A percentile compares a stretch with the other conserved stretches of the same genome.
phyloP scores from a whole-genome alignment of 805 yeast genomes.

The Candida sithepensis region DNA sequence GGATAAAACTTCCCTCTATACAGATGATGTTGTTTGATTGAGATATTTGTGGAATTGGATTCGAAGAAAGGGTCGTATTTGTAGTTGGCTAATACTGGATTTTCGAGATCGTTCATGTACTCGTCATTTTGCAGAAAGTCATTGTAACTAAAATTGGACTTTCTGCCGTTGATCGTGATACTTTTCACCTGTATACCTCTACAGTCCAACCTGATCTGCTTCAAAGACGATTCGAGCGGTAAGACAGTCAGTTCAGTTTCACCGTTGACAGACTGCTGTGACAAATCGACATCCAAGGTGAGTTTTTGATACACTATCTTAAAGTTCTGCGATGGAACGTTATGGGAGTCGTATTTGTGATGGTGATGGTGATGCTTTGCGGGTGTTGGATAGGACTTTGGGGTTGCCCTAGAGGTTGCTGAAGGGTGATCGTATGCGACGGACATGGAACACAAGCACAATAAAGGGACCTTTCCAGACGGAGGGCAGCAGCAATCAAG shows the following conservation, averaged over 20 bases:
- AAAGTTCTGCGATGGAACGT: constrained; percentile 41
- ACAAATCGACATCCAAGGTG: constrained; percentile 72
- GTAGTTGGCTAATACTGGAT: constrained; percentile 29
- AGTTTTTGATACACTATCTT: constrained; percentile 84
- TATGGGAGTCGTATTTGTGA: constrained; percentile 23
- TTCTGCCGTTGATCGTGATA: constrained; percentile 61
- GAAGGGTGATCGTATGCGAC: constrained; percentile 19
- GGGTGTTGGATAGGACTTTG: constrained; percentile 22
- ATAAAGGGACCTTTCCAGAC: neutral
- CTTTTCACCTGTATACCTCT: constrained; percentile 65
- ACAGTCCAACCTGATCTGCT: constrained; percentile 69
- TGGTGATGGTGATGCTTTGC: constrained; percentile 21
- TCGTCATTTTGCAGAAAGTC: constrained; percentile 45
- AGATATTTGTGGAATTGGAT: constrained; percentile 36
- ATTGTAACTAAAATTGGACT: constrained; percentile 49
- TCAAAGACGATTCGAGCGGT: constrained; percentile 61
- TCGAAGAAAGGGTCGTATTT: constrained; percentile 35
- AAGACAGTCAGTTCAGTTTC: constrained; percentile 78
- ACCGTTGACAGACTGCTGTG: constrained; percentile 57
- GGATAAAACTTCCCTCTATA: constrained; percentile 51
- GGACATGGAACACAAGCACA: constrained; percentile 6
- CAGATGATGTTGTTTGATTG: constrained; percentile 56
- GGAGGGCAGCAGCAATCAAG: neutral
- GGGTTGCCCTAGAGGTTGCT: constrained; percentile 22
- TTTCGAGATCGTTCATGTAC: constrained; percentile 28